A percentile compares a stretch with the other conserved stretches of the same genome.
These are phyloP conservation scores for Penicillium silybi DNA, from an alignment of 495 filamentous ascomycete species.

Conservation along the genomic window DNA sequence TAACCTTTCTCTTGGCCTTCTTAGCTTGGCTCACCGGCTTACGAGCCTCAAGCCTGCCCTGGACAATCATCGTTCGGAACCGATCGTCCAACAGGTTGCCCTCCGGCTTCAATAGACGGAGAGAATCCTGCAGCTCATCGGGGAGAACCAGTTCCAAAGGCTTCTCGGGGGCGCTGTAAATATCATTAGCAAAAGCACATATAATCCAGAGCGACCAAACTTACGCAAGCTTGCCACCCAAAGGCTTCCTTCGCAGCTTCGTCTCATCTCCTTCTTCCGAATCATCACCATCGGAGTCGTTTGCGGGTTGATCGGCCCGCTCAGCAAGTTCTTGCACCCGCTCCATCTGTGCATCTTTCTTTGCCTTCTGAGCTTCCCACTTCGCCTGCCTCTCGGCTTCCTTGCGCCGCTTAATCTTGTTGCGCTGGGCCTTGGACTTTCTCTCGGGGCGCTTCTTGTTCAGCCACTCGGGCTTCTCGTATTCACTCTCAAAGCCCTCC, in stretches of 20 bases:
- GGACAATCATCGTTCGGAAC: slow-evolving; percentile 80
- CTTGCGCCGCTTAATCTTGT: slow-evolving; percentile 82
- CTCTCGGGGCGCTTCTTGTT: slow-evolving; percentile 70
- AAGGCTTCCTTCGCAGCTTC: slow-evolving; percentile 65
- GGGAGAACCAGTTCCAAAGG: slow-evolving; percentile 84
- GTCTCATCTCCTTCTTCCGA: slow-evolving; percentile 49
- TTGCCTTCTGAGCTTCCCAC: slow-evolving; percentile 67
- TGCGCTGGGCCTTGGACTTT: slow-evolving; percentile 82
- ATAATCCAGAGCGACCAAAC: slow-evolving; percentile 19
- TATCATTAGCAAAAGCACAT: slow-evolving; percentile 21
- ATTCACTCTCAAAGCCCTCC: slow-evolving; percentile 78
- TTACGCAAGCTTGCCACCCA: slow-evolving; percentile 66
- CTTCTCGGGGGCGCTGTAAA: slow-evolving; percentile 63
- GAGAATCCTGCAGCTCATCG: slow-evolving; percentile 88
- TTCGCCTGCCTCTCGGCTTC: slow-evolving; percentile 70
- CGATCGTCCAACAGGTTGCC: slow-evolving; percentile 89
- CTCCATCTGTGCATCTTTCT: slow-evolving; percentile 61
- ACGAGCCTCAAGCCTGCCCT: slow-evolving; percentile 83
- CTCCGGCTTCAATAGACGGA: slow-evolving; percentile 86
- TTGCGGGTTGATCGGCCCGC: slow-evolving; percentile 53
- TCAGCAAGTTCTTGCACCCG: slow-evolving; percentile 61
- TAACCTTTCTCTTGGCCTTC: slow-evolving; percentile 70
- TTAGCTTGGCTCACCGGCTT: slow-evolving; percentile 71
- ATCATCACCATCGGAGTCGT: slow-evolving; percentile 51
- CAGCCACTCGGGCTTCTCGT: slow-evolving; percentile 56